Conservation (phyloP, 2,329 filamentous ascomycete genomes). For the Westerdykella ornata region DNA sequence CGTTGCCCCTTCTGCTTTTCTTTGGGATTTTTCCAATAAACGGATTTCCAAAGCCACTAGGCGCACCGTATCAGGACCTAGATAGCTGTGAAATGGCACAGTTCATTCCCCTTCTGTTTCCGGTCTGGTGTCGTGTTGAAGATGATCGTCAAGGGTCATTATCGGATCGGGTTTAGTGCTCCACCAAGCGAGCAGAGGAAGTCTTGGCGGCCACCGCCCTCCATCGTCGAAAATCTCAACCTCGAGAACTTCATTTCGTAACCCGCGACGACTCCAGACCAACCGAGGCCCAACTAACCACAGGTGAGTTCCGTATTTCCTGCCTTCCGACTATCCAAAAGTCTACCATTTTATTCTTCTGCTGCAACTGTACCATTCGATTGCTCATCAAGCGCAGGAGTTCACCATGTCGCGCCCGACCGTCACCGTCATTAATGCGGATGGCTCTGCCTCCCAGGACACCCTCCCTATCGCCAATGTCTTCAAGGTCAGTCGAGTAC, state of each 20-base stretch:
- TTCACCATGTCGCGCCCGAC: slow-evolving; percentile 76
- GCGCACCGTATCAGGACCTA: too few species aligned
- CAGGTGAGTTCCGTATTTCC: neutral
- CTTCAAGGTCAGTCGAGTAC: slow-evolving; percentile 57
- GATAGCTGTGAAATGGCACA: too few species aligned
- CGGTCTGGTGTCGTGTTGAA: neutral
- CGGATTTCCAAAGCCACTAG: too few species aligned
- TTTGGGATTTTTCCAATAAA: too few species aligned
- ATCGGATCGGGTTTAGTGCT: neutral
- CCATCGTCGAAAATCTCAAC: slow-evolving; percentile 1
- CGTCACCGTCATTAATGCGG: slow-evolving; percentile 93
- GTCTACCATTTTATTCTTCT: too few species aligned
- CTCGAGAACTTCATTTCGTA: neutral
- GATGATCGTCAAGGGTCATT: neutral
- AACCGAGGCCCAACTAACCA: slow-evolving; percentile 1
- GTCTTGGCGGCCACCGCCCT: slow-evolving; percentile 1
- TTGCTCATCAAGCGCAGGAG: neutral
- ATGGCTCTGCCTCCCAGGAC: slow-evolving; percentile 84
- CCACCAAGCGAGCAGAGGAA: neutral
- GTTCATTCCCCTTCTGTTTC: too few species aligned
- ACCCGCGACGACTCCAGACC: neutral
- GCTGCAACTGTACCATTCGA: too few species aligned
- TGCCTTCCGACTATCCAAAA: too few species aligned
- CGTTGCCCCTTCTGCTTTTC: too few species aligned
- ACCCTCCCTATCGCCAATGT: slow-evolving; percentile 92